phyloP scores from a whole-genome alignment of 2,329 filamentous ascomycete species.

The Leptodontidium sp. region DNA sequence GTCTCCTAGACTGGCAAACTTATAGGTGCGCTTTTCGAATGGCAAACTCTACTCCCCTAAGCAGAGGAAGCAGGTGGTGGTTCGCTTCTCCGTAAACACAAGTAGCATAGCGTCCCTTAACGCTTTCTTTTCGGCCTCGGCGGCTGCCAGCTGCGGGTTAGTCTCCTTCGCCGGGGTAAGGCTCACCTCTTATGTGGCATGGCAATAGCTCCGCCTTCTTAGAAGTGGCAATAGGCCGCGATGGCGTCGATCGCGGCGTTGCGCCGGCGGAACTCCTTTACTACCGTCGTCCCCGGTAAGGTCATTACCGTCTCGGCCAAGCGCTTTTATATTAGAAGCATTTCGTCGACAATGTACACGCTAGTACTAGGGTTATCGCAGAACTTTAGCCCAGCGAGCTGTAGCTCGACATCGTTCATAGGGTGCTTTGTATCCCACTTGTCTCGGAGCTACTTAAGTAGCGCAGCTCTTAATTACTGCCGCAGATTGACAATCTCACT shows the following conservation, averaged over 20 bases:
- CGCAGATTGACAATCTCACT: no score
- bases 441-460: constrained; percentile 8
- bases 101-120: constrained; percentile 36
- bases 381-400: constrained; percentile 31
- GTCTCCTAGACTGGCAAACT: constrained; percentile 36
- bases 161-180: constrained; percentile 31
- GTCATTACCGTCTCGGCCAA: constrained; percentile 38
- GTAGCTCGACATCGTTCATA: constrained; percentile 34
- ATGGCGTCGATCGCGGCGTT: constrained; percentile 44
- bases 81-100: constrained; percentile 36
- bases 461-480: no score
- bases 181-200: constrained; percentile 28
- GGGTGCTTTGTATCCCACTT: constrained; percentile 34
- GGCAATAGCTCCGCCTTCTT: constrained; percentile 32
- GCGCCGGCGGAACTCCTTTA: constrained; percentile 33
- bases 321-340: constrained; percentile 28
- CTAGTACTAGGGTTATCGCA: constrained; percentile 25
- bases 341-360: constrained; percentile 23
- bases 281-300: constrained; percentile 36
- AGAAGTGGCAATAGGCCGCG: constrained; percentile 39
- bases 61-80: constrained; percentile 36
- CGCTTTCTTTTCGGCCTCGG: constrained; percentile 36
- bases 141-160: constrained; percentile 33
- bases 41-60: constrained; percentile 33
- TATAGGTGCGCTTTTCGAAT: constrained; percentile 34